phyloP scores from a whole-genome alignment of 2,329 filamentous ascomycete species.

The Laburnicola sp. region DNA sequence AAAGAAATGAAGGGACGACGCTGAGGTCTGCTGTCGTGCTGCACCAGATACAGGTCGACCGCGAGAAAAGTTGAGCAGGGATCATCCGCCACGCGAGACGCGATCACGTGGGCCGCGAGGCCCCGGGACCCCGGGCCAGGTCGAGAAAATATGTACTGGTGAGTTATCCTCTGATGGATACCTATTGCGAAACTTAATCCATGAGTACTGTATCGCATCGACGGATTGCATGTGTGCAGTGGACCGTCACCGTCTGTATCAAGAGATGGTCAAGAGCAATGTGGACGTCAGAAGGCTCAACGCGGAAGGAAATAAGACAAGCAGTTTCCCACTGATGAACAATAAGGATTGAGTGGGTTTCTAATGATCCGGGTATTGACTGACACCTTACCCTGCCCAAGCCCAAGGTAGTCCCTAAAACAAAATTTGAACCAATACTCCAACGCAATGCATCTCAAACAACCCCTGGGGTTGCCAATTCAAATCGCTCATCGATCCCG shows the following conservation, averaged over 20 bases:
- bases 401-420: slow-evolving; percentile 7
- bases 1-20: slow-evolving; percentile 34
- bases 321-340: not conserved
- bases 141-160: no score
- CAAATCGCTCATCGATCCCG: slow-evolving; percentile 31
- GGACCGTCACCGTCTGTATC: no score
- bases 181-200: not conserved
- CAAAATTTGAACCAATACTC: slow-evolving; percentile 4
- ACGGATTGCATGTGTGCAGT: no score
- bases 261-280: not conserved
- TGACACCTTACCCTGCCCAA: slow-evolving; percentile 11
- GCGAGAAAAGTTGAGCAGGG: slow-evolving; percentile 34
- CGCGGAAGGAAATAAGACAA: not conserved
- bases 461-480: not conserved
- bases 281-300: no score
- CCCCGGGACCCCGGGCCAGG: no score
- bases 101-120: not conserved
- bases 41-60: slow-evolving; percentile 8
- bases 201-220: not conserved
- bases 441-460: slow-evolving; percentile 12
- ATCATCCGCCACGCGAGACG: slow-evolving; percentile 26
- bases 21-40: slow-evolving; percentile 28
- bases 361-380: slow-evolving; percentile 8
- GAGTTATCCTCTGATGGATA: no score
- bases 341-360: slow-evolving; percentile 9